phyloP scores from a whole-genome alignment of 2,329 filamentous ascomycete genomes.

The Aspergillus viridinutans region DNA sequence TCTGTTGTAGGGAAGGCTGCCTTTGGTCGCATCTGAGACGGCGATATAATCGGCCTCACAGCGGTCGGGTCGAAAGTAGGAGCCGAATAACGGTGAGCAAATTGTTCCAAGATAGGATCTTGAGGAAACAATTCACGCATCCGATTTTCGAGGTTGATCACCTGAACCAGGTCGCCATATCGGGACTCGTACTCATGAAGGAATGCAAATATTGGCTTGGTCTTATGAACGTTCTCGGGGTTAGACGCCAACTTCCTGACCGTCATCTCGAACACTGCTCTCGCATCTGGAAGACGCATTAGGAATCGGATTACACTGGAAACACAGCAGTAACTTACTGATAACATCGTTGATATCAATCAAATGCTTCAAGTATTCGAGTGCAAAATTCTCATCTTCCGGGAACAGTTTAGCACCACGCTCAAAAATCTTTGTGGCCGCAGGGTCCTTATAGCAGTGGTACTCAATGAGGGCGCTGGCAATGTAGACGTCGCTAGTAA shows the following conservation, averaged over 20 bases:
- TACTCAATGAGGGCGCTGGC: conserved; percentile 91
- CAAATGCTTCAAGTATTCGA: conserved; percentile 94
- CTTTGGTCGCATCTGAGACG: conserved; percentile 70
- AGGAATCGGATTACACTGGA: conserved; percentile 4
- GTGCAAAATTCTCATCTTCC: conserved; percentile 85
- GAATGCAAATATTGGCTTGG: conserved; percentile 81
- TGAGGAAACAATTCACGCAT: conserved; percentile 93
- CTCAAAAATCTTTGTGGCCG: conserved; percentile 93
- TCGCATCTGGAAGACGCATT: conserved; percentile 61
- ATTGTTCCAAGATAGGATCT: conserved; percentile 71
- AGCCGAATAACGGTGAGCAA: conserved; percentile 69
- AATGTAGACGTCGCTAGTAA: conserved; percentile 93
- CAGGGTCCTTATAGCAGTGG: conserved; percentile 89
- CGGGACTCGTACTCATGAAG: conserved; percentile 95
- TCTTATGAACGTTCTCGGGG: conserved; percentile 66
- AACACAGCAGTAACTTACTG: conserved; percentile 56
- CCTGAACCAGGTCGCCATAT: conserved; percentile 87
- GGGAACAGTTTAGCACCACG: conserved; percentile 90
- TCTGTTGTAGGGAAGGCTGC: conserved; percentile 30
- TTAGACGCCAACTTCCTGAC: conserved; percentile 77
- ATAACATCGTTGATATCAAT: conserved; percentile 89
- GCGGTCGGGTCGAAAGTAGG: conserved; percentile 75
- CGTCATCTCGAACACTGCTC: conserved; percentile 93
- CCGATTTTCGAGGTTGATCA: conserved; percentile 82
- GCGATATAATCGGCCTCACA: conserved; percentile 79